Conservation (phyloP, 1,284 basidiomycete genomes). For the Naganishia cerealis region DNA sequence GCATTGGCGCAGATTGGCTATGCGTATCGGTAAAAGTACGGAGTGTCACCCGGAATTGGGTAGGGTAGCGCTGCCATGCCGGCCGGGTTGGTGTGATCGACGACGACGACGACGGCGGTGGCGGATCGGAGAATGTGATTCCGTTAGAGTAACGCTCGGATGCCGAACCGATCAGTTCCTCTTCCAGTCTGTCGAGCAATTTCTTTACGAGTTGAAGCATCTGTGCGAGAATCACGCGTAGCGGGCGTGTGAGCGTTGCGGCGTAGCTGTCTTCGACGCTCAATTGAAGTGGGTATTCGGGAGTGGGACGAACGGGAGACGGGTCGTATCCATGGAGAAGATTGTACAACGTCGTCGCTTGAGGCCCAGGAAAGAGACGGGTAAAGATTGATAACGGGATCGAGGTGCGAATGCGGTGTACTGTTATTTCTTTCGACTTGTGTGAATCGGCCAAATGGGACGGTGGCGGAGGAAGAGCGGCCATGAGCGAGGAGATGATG, state of each 20-base stretch:
- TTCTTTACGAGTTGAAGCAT: constrained; percentile 24
- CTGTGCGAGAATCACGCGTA: constrained; percentile 13
- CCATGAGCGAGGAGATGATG: constrained; percentile 24
- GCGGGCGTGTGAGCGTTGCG: constrained; percentile 3
- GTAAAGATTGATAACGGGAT: constrained; percentile 22
- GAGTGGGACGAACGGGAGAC: constrained; percentile 45
- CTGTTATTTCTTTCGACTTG: background rate
- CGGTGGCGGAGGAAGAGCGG: background rate
- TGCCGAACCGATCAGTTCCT: constrained; percentile 29
- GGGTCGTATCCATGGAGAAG: constrained; percentile 45
- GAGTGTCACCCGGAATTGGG: constrained; percentile 27
- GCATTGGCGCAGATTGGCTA: constrained; percentile 18
- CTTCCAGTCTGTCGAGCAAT: constrained; percentile 35
- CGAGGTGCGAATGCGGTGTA: constrained; percentile 8
- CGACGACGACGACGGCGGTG: too few species aligned
- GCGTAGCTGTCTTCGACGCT: constrained; percentile 49
- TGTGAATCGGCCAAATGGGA: background rate
- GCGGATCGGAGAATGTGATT: background rate
- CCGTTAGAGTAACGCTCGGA: background rate
- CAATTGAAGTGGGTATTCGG: constrained; percentile 48
- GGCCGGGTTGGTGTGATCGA: background rate
- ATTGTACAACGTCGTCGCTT: constrained; percentile 39
- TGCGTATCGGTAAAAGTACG: constrained; percentile 32
- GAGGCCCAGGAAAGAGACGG: constrained; percentile 13
- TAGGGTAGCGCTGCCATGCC: constrained; percentile 35